A percentile compares a stretch with the other conserved stretches of the same genome.
These are phyloP conservation scores for Lonicera japonica DNA, from an alignment of 129 eudicot species.

Conservation along the genomic window DNA sequence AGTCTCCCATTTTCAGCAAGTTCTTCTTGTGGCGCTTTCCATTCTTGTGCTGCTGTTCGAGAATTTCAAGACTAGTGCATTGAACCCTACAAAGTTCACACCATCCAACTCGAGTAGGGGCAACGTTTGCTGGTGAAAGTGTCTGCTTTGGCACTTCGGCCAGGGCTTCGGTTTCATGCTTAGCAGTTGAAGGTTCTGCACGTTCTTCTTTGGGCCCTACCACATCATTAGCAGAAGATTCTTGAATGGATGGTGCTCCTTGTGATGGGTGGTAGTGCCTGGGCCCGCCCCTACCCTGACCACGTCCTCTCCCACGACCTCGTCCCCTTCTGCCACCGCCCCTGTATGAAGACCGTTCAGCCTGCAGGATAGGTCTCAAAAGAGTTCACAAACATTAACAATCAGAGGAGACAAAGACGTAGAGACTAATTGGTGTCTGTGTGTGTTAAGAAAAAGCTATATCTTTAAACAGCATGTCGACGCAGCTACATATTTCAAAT, in stretches of 20 bases:
- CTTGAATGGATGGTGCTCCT: conserved; percentile 24
- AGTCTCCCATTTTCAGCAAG: conserved; percentile 23
- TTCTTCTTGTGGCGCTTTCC: conserved; percentile 48
- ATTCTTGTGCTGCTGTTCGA: conserved; percentile 41
- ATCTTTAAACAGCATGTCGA: too few relatives aligned
- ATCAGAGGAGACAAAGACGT: too few relatives aligned
- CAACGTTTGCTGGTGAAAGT: conserved; percentile 2
- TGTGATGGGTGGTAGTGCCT: conserved; percentile 16
- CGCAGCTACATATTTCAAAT: too few relatives aligned
- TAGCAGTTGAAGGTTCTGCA: conserved; percentile 22
- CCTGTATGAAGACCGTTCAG: conserved; percentile 24
- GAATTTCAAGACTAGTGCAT: conserved; percentile 42
- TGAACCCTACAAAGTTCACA: conserved; percentile 52
- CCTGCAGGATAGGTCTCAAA: conserved; percentile 23
- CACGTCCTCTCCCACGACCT: conserved; percentile 24
- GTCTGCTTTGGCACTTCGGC: conserved; percentile 2
- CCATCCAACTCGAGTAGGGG: conserved; percentile 22
- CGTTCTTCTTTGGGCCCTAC: conserved; percentile 10
- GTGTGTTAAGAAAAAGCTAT: too few relatives aligned
- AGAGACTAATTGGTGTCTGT: too few relatives aligned
- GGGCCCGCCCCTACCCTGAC: conserved; percentile 34
- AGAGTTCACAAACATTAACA: conserved; percentile 3
- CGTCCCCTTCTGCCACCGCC: conserved; percentile 33
- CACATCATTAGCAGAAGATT: conserved; percentile 7
- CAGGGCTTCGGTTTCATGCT: conserved; percentile 2